phyloP scores from a whole-genome alignment of 495 filamentous ascomycete species.

The Aspergillus sclerotioniger region DNA sequence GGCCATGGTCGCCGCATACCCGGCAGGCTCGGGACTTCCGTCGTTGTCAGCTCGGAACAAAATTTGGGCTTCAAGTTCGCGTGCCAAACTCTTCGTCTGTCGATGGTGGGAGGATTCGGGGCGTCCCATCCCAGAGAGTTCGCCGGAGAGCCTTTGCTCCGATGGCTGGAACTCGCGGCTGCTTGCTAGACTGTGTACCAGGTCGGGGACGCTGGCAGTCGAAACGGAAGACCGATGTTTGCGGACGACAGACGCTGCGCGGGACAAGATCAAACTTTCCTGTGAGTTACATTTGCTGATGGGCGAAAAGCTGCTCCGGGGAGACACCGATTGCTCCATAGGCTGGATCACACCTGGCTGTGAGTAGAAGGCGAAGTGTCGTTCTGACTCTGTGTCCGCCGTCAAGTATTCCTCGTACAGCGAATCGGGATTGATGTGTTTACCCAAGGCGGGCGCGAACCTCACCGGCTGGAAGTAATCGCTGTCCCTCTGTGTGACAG shows the following conservation, averaged over 20 bases:
- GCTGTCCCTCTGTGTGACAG: conserved; percentile 18
- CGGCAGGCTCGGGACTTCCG: conserved; percentile 25
- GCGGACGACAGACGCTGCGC: conserved; percentile 47
- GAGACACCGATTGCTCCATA: conserved; percentile 40
- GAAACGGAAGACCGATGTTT: conserved; percentile 57
- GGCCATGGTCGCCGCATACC: conserved; percentile 11
- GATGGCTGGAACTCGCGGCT: conserved; percentile 45
- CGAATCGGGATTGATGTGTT: conserved; percentile 40
- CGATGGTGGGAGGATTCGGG: conserved; percentile 38
- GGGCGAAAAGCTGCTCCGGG: conserved; percentile 52
- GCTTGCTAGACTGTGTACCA: conserved; percentile 47
- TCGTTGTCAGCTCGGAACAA: conserved; percentile 29
- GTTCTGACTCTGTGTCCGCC: conserved; percentile 45
- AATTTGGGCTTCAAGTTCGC: conserved; percentile 29
- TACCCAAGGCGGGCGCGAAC: conserved; percentile 29
- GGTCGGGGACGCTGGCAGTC: conserved; percentile 55
- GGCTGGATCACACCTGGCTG: conserved; percentile 39
- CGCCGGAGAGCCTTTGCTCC: conserved; percentile 31
- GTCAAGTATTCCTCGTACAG: conserved; percentile 50
- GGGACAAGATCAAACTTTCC: conserved; percentile 53
- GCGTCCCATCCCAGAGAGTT: conserved; percentile 23
- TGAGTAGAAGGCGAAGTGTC: conserved; percentile 41
- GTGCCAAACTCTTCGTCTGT: conserved; percentile 42
- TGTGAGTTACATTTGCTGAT: conserved; percentile 60
- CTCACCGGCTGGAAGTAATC: conserved; percentile 42